Base-by-base conservation (phyloP, 208 protist species). In the Acanthamoeba sp. region DNA sequence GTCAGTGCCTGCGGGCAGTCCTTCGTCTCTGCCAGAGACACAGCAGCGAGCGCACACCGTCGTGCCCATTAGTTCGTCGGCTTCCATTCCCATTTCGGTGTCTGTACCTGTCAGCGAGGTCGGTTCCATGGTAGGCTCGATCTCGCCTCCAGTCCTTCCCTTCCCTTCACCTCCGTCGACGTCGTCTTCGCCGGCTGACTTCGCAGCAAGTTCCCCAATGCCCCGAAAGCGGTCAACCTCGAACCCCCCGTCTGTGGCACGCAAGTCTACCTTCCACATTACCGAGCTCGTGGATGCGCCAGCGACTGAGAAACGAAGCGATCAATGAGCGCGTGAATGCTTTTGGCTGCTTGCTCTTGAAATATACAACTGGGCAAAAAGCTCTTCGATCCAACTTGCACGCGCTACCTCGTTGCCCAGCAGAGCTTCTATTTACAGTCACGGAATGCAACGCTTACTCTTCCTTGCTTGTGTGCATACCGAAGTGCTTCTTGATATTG, bases 151-250 rank as follows among this genome's bases (percentile, higher is more conserved):
- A 7, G 22, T 40, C 29, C 18, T 62, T 16, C 78, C 78, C 24
- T 87, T 87, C 78, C 78, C 78, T 34, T 87, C 78, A 2, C 78
- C 78, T 27, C 78, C 78, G 24, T 59, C 78, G 27, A 22, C 78
- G 48, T 62, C 78, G 7, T 84, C 76, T 4, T 76, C 66, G 36
- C 66, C 55, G 12, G 55, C 66, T 36, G 32, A n/a, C 24, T 29
- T 34, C 29, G 18, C 59, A 10, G 9, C 64, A 2, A 6, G n/a
- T 10, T 32, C 6, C 5, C 66, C 34, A 22, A 42, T 76, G 32
- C 29, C 66, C 29, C 66, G 66, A 34, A 76, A 76, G 34, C 66
- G 66, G 16, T 76, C 66, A 9, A 38, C 32, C 1, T 76, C 66
- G 12, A 76, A 76, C 24, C 38, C 71, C 10, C 50, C 14, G 18